phyloP scores from a whole-genome alignment of 306 rosid species.

The Phaseolus lunatus region DNA sequence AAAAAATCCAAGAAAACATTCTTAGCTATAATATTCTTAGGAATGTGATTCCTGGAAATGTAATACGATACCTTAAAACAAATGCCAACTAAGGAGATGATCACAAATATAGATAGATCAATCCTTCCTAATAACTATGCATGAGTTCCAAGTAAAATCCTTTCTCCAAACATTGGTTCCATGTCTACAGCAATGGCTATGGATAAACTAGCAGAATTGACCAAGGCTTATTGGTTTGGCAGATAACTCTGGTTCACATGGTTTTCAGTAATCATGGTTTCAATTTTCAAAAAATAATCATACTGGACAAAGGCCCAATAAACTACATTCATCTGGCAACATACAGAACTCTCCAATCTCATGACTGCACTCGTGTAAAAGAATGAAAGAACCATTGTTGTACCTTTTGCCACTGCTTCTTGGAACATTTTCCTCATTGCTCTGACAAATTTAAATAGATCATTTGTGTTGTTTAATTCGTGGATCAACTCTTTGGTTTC shows the following conservation, averaged over 20 bases:
- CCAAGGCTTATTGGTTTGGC: slow-evolving; percentile 22
- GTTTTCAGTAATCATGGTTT: slow-evolving; percentile 10
- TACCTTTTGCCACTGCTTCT: slow-evolving; percentile 74
- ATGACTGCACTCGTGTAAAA: slow-evolving; percentile 37
- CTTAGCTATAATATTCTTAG: neutral
- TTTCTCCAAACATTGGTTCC: slow-evolving; percentile 9
- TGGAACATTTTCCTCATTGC: slow-evolving; percentile 82
- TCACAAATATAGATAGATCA: neutral
- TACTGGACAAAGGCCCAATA: slow-evolving; percentile 10
- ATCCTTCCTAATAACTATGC: slow-evolving; percentile 8
- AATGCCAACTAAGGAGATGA: neutral
- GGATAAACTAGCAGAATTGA: slow-evolving; percentile 17
- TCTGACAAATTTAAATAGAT: slow-evolving; percentile 81
- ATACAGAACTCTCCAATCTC: slow-evolving; percentile 31
- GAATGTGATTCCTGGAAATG: neutral
- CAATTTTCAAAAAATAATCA: slow-evolving; percentile 32
- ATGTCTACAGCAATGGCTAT: neutral
- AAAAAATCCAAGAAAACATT: neutral
- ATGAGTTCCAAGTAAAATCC: slow-evolving; percentile 1
- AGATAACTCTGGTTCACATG: neutral
- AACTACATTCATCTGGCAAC: slow-evolving; percentile 2
- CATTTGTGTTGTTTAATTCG: slow-evolving; percentile 83
- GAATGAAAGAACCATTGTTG: slow-evolving; percentile 19
- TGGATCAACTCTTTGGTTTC: slow-evolving; percentile 64
- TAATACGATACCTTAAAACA: neutral